Base-by-base conservation (phyloP, 2,329 filamentous ascomycete genomes). In the Ophiocordyceps camponoti-saundersi region DNA sequence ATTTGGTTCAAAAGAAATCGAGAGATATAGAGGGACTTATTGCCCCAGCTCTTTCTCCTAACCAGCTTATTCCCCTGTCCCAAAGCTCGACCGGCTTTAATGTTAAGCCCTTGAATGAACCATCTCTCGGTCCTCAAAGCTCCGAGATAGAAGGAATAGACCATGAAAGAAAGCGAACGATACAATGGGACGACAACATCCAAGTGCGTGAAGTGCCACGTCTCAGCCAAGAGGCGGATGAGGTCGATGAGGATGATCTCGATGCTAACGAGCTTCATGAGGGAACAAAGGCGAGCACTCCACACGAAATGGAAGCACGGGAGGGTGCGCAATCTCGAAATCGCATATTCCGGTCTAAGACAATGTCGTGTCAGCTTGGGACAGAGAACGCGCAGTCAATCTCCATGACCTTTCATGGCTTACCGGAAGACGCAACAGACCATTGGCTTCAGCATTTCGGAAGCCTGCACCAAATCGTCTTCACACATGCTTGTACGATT, bases 21-120 rank as follows among this genome's bases (percentile, higher is more conserved):
- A 67, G 69, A 26, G 65, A 68, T 20, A 65, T 61, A 46, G 66
- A 66, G 42, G 72, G 75, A 29, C 46, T 52, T 12, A 50, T 50
- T 21, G 63, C 58, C 2, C 61, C 67, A 2, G 56, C 64, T 2
- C 61, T 65, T 47, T 50, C 64, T 34, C 60, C 61, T 4, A 48
- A 48, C 5, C 44, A 46, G 6, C 50, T 57, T 23, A 50, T 51
- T 50, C 66, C 29, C 53, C 59, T 68, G 13, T 56, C 59, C 5
- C 57, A 21, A 6, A 40, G 39, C 3, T 21, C 46, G 18, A 13
- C 34, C 13, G 26, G 40, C 23, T 21, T 42, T 22, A 7, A 6
- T 43, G 15, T 26, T 3, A 15, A 3, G 12, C 42, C 21, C 16
- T 12, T 22, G 20, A 23, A 18, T n/a, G 22, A 13, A 26, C 22